Evolutionary conservation across 2,329 filamentous ascomycete genomes (phyloP).

Genomic region (Scleromitrula shiraiana): DNA sequence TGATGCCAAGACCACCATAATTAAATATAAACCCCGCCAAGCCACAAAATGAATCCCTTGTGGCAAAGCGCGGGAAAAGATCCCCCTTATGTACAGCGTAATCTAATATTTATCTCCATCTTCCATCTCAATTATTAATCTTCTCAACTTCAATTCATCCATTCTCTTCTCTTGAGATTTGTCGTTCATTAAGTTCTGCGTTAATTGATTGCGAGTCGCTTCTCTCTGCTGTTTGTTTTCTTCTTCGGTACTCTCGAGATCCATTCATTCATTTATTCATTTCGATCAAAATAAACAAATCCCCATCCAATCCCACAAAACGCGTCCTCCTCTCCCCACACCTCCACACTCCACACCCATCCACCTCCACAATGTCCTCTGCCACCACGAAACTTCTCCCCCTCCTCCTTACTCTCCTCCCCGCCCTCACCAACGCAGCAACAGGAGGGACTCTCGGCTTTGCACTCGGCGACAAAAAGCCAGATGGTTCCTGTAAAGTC

Average conservation of each 20-base stretch:
- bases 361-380: constrained; percentile 8
- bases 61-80: background rate
- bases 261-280: background rate
- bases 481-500: constrained; percentile 54
- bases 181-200: background rate
- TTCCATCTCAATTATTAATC: background rate
- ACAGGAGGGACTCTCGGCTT: constrained; percentile 54
- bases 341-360: constrained; percentile 2
- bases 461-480: constrained; percentile 56
- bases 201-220: background rate
- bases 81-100: background rate
- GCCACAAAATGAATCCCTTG: constrained; percentile 4
- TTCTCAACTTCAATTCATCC: constrained; percentile 2
- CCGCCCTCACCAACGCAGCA: constrained; percentile 34
- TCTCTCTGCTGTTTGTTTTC: background rate
- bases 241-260: background rate
- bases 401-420: constrained; percentile 32
- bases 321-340: background rate
- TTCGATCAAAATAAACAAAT: background rate
- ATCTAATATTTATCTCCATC: background rate
- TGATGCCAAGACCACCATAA: background rate
- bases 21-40: constrained; percentile 1
- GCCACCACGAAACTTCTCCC: constrained; percentile 11
- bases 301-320: background rate
- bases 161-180: background rate